Conservation (phyloP, 2,329 filamentous ascomycete species). For the Intubia oerlemansii region DNA sequence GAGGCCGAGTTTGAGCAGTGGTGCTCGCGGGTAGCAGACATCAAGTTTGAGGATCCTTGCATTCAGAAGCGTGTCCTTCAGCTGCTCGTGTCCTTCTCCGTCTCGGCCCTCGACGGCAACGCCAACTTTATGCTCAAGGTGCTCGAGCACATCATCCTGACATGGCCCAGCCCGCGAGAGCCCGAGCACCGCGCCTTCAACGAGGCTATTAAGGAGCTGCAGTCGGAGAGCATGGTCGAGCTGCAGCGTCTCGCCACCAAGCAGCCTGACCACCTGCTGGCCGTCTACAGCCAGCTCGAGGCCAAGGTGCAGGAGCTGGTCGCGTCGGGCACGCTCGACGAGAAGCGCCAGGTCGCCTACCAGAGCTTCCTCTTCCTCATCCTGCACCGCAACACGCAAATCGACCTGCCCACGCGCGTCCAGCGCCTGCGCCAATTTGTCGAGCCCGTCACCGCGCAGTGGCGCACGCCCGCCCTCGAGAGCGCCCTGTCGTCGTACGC, state of each 20-base stretch:
- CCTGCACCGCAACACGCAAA: slow-evolving; percentile 59
- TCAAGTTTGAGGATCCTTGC: slow-evolving; percentile 63
- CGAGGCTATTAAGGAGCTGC: slow-evolving; percentile 76
- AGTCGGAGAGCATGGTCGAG: slow-evolving; percentile 67
- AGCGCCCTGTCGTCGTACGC: slow-evolving; percentile 51
- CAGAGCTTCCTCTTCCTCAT: slow-evolving; percentile 88
- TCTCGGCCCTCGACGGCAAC: slow-evolving; percentile 56
- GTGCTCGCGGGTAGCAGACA: slow-evolving; percentile 49
- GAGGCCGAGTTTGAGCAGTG: slow-evolving; percentile 47
- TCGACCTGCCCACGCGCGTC: slow-evolving; percentile 51
- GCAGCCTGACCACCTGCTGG: slow-evolving; percentile 76
- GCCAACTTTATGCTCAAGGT: slow-evolving; percentile 71
- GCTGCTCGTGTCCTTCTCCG: slow-evolving; percentile 67
- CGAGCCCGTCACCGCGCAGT: slow-evolving; percentile 59
- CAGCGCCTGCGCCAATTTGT: slow-evolving; percentile 57
- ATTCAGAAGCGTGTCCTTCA: slow-evolving; percentile 67
- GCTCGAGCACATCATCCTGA: slow-evolving; percentile 75
- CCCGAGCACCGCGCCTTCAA: slow-evolving; percentile 54
- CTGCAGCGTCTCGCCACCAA: slow-evolving; percentile 73
- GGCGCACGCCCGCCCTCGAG: slow-evolving; percentile 51
- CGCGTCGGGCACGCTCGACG: slow-evolving; percentile 49
- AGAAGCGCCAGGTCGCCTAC: slow-evolving; percentile 68
- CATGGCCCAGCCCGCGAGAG: slow-evolving; percentile 42
- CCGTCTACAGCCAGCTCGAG: slow-evolving; percentile 75
- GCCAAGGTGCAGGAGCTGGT: slow-evolving; percentile 64